These are phyloP conservation scores for Mycena albidolilacea DNA, from an alignment of 768 basidiomycete species.

Conservation along the genomic window DNA sequence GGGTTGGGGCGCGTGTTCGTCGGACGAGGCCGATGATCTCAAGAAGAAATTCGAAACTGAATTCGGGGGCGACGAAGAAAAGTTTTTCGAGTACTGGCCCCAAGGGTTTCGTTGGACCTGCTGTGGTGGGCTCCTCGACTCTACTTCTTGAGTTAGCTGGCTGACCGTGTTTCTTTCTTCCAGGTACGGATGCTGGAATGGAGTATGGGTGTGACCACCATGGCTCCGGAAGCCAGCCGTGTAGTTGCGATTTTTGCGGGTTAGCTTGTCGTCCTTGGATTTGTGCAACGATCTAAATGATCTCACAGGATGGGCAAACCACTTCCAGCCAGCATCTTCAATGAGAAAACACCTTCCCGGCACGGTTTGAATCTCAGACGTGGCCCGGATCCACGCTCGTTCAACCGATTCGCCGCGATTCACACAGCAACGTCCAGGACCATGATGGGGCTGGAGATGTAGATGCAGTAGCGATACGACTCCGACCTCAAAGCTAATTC, in stretches of 20 bases:
- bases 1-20: slow-evolving; percentile 49
- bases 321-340: slow-evolving; percentile 49
- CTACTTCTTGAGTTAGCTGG: not conserved
- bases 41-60: slow-evolving; percentile 47
- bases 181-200: slow-evolving; percentile 50
- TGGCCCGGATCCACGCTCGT: slow-evolving; percentile 54
- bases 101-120: slow-evolving; percentile 57
- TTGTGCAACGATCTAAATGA: not conserved
- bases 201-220: slow-evolving; percentile 57
- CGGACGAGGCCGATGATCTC: slow-evolving; percentile 49
- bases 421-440: slow-evolving; percentile 41
- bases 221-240: slow-evolving; percentile 52
- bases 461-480: slow-evolving; percentile 7
- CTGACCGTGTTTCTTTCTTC: not conserved
- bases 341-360: slow-evolving; percentile 45
- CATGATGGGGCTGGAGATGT: slow-evolving; percentile 47
- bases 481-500: not conserved
- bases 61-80: slow-evolving; percentile 46
- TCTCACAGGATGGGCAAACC: slow-evolving; percentile 52
- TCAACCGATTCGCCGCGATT: slow-evolving; percentile 39
- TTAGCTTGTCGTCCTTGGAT: slow-evolving; percentile 26
- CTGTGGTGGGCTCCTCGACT: slow-evolving; percentile 43
- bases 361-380: slow-evolving; percentile 50
- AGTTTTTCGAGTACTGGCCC: slow-evolving; percentile 49
- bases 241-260: slow-evolving; percentile 58